These are phyloP conservation scores for Haematococcus sp. DNA, from an alignment of 139 green algal genomes.

Conservation along the genomic window DNA sequence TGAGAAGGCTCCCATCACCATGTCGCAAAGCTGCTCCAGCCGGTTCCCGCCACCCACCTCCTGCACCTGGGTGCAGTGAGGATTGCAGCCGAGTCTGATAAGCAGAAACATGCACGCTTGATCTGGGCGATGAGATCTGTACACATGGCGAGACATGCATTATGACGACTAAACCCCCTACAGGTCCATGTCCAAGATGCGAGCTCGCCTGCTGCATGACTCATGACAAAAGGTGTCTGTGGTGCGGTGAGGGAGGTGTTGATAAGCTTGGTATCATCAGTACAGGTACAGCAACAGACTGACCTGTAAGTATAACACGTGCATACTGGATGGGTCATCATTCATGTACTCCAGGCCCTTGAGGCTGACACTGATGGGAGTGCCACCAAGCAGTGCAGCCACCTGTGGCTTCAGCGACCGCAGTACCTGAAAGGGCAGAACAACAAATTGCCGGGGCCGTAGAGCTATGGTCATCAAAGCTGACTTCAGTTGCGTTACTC, in stretches of 20 bases:
- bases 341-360: slow-evolving; percentile 53
- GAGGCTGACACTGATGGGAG: slow-evolving; percentile 24
- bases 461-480: too few species aligned
- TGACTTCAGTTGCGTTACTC: too few species aligned
- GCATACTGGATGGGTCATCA: slow-evolving; percentile 48
- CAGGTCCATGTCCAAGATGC: too few species aligned
- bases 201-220: not conserved
- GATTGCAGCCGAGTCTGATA: too few species aligned
- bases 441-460: too few species aligned
- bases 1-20: slow-evolving; percentile 34
- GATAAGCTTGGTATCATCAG: not conserved
- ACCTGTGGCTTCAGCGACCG: slow-evolving; percentile 9
- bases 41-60: slow-evolving; percentile 17
- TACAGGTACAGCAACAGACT: not conserved
- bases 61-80: slow-evolving; percentile 22
- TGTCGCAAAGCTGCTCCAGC: slow-evolving; percentile 42
- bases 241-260: too few species aligned
- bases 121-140: too few species aligned
- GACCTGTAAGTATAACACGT: slow-evolving; percentile 55
- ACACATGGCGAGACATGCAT: too few species aligned
- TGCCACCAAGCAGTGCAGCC: slow-evolving; percentile 20
- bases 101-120: too few species aligned
- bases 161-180: too few species aligned
- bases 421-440: too few species aligned
- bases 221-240: not conserved